Percentiles rank a stretch among this genome's conserved stretches.
Conservation (phyloP, 805 yeast genomes). For the Candida andamanensis region DNA sequence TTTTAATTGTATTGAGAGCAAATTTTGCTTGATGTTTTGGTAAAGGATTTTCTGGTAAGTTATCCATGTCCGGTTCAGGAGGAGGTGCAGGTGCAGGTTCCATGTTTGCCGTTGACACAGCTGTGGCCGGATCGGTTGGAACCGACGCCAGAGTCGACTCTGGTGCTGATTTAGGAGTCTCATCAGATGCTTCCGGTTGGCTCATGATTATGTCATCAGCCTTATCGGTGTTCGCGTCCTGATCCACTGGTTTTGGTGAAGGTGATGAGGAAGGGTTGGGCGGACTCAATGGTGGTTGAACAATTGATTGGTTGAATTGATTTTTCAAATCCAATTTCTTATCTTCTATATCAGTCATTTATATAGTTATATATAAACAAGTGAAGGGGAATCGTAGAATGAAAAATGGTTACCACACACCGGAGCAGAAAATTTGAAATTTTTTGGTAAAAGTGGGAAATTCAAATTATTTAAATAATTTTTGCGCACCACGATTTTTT, state of each 20-base stretch:
- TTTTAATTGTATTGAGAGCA: slow-evolving; percentile 72
- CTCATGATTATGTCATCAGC: too few relatives aligned
- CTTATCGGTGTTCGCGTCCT: slow-evolving; percentile 25
- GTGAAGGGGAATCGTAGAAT: too few relatives aligned
- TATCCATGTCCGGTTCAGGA: slow-evolving; percentile 65
- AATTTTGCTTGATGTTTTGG: slow-evolving; percentile 83
- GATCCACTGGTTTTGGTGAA: slow-evolving; percentile 23
- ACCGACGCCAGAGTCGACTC: not conserved
- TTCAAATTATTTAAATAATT: slow-evolving; percentile 11
- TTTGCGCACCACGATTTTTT: slow-evolving; percentile 5
- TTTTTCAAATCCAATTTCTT: too few relatives aligned
- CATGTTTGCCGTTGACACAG: slow-evolving; percentile 11
- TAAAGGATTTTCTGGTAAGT: slow-evolving; percentile 60
- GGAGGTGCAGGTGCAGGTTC: slow-evolving; percentile 75
- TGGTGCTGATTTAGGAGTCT: not conserved
- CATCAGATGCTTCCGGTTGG: slow-evolving; percentile 4
- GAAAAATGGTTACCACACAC: too few relatives aligned
- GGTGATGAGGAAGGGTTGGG: slow-evolving; percentile 44
- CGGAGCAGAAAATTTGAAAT: too few relatives aligned
- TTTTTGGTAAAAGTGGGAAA: slow-evolving; percentile 7
- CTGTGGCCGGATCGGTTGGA: slow-evolving; percentile 3
- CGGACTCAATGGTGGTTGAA: slow-evolving; percentile 16
- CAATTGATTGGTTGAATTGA: slow-evolving; percentile 4
- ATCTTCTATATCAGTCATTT: too few relatives aligned
- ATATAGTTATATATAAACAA: too few relatives aligned